Evolutionary conservation across 1,284 basidiomycete species (phyloP).

Genomic region (Tilletia indica): DNA sequence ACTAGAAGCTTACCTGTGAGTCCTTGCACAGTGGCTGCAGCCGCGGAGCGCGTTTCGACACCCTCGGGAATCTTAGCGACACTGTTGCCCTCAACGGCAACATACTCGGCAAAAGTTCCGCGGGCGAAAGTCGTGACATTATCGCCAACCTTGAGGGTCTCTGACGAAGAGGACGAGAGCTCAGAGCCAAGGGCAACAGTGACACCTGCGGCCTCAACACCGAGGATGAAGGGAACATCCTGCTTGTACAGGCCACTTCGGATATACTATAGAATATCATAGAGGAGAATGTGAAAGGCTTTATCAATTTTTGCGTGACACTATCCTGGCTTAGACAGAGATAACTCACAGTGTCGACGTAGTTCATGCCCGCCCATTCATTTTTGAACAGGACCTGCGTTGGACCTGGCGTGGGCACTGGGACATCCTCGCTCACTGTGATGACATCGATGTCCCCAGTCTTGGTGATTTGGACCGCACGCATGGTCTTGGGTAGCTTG

Average conservation of each 20-base stretch:
- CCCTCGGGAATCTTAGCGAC: slow-evolving; percentile 62
- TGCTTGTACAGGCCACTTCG: slow-evolving; percentile 60
- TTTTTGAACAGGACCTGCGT: slow-evolving; percentile 79
- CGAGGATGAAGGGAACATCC: slow-evolving; percentile 71
- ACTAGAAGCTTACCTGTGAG: slow-evolving; percentile 62
- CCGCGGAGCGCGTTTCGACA: slow-evolving; percentile 68
- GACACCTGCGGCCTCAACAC: slow-evolving; percentile 75
- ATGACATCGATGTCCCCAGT: slow-evolving; percentile 77
- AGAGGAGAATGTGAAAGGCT: too few relatives aligned
- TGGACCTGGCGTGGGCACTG: slow-evolving; percentile 66
- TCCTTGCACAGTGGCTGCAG: slow-evolving; percentile 71
- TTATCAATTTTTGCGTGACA: too few relatives aligned
- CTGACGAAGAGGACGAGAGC: slow-evolving; percentile 10
- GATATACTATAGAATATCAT: slow-evolving; percentile 42
- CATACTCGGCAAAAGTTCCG: slow-evolving; percentile 73
- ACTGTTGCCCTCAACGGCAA: slow-evolving; percentile 67
- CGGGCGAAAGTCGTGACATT: slow-evolving; percentile 65
- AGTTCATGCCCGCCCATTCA: slow-evolving; percentile 57
- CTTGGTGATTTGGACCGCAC: slow-evolving; percentile 61
- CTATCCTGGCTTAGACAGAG: too few relatives aligned
- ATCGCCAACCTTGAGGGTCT: slow-evolving; percentile 63
- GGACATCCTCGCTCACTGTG: slow-evolving; percentile 63
- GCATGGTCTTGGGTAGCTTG: slow-evolving; percentile 55
- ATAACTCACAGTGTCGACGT: slow-evolving; percentile 65
- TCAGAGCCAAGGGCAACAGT: slow-evolving; percentile 64